Conservation (phyloP, 73 alveolate species). For the Paramecium sonneborni region DNA sequence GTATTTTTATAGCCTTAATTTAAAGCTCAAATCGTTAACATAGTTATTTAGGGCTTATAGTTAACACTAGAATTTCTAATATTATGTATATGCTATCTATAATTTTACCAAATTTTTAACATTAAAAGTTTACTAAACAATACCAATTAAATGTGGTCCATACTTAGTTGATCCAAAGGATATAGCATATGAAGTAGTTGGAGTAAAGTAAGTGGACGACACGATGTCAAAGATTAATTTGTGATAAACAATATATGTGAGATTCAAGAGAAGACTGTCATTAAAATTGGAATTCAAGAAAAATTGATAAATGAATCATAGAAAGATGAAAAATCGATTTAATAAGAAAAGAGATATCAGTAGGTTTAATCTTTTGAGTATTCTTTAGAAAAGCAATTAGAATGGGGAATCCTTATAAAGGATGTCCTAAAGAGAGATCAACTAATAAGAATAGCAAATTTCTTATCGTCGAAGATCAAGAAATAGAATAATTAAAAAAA, state of each 20-base stretch:
- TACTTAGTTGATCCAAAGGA: not conserved
- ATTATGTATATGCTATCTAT: too few species aligned
- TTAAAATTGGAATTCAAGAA: too few species aligned
- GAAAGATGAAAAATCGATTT: not conserved
- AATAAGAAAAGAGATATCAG: not conserved
- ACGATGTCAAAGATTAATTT: conserved; percentile 11
- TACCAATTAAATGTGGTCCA: not conserved
- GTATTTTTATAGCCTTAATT: too few species aligned
- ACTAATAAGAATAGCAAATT: not conserved
- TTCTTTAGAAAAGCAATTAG: not conserved
- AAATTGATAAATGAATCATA: not conserved
- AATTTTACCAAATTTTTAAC: too few species aligned
- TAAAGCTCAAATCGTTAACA: too few species aligned
- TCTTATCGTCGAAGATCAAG: not conserved
- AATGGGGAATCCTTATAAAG: not conserved
- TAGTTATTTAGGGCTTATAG: too few species aligned
- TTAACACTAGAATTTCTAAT: too few species aligned
- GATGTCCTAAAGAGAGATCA: not conserved
- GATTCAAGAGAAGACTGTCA: not conserved
- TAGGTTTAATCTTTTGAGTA: not conserved
- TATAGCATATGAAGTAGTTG: not conserved
- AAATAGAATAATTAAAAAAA: not conserved
- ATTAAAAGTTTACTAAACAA: too few species aligned
- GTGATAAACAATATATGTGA: not conserved
- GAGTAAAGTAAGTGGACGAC: not conserved